These are phyloP conservation scores for Nannizziopsis arthrosporioides DNA, from an alignment of 2,329 filamentous ascomycete species.

Conservation along the genomic window DNA sequence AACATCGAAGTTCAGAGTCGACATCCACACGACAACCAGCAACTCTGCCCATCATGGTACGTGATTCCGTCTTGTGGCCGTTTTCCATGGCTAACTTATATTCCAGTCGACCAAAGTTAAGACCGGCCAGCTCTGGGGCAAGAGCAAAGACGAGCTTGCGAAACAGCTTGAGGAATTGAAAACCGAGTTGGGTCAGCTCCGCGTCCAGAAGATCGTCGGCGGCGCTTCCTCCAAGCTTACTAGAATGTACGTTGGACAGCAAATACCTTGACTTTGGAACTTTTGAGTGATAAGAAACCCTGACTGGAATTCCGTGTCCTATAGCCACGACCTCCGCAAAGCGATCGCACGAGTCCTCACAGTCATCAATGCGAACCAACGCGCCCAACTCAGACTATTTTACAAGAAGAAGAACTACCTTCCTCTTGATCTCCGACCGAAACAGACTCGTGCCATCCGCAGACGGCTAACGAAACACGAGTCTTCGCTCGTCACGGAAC, in stretches of 20 bases:
- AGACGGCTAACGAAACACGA: slow-evolving; percentile 90
- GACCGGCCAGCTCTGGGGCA: slow-evolving; percentile 92
- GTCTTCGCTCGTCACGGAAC: slow-evolving; percentile 70
- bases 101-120: slow-evolving; percentile 67
- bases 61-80: slow-evolving; percentile 15
- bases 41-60: slow-evolving; percentile 35
- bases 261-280: background rate
- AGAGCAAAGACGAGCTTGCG: slow-evolving; percentile 96
- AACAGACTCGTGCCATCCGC: slow-evolving; percentile 96
- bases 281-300: too few relatives aligned
- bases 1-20: slow-evolving; percentile 34
- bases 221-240: slow-evolving; percentile 91
- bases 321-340: slow-evolving; percentile 96
- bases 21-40: slow-evolving; percentile 37
- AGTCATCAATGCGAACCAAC: slow-evolving; percentile 99
- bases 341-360: slow-evolving; percentile 97
- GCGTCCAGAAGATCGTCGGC: slow-evolving; percentile 93
- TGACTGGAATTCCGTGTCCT: background rate
- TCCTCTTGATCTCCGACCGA: slow-evolving; percentile 93
- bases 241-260: slow-evolving; percentile 64
- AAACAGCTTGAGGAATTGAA: slow-evolving; percentile 94
- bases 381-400: slow-evolving; percentile 93
- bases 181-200: slow-evolving; percentile 88
- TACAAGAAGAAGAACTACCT: slow-evolving; percentile 99
- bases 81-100: slow-evolving; percentile 1